These are phyloP conservation scores for Plasmodium berghei DNA, from an alignment of 169 alveolate species.

Conservation along the genomic window DNA sequence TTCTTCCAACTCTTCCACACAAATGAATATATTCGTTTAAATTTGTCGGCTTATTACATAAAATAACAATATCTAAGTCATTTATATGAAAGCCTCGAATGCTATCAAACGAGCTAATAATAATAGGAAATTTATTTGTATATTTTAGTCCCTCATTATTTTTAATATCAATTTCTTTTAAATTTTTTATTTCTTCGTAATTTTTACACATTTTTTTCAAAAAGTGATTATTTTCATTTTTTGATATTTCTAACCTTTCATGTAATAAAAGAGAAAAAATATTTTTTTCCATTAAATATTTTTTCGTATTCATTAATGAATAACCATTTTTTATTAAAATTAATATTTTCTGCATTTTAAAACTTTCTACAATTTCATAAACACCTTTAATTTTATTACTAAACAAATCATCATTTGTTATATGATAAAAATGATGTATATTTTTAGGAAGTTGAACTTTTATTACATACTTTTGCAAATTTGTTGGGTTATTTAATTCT, in stretches of 20 bases:
- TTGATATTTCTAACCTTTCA: slow-evolving; percentile 65
- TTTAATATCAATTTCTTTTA: slow-evolving; percentile 22
- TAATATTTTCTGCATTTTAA: slow-evolving; percentile 42
- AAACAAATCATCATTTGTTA: slow-evolving; percentile 31
- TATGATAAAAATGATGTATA: slow-evolving; percentile 54
- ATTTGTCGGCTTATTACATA: slow-evolving; percentile 70
- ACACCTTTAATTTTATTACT: slow-evolving; percentile 39
- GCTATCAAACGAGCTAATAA: slow-evolving; percentile 71
- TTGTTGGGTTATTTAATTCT: slow-evolving; percentile 11
- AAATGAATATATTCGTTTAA: slow-evolving; percentile 69
- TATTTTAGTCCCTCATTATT: background rate
- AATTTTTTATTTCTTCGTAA: slow-evolving; percentile 55
- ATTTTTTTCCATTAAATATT: slow-evolving; percentile 31
- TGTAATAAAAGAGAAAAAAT: slow-evolving; percentile 41
- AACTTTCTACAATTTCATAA: slow-evolving; percentile 43
- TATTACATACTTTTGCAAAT: slow-evolving; percentile 58
- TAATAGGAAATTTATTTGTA: slow-evolving; percentile 56
- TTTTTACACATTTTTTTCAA: slow-evolving; percentile 22
- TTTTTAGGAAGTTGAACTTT: slow-evolving; percentile 44
- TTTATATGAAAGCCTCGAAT: slow-evolving; percentile 75
- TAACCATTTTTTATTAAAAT: slow-evolving; percentile 60
- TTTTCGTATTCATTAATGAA: slow-evolving; percentile 35
- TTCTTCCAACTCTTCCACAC: slow-evolving; percentile 74
- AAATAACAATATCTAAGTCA: slow-evolving; percentile 49
- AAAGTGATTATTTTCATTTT: slow-evolving; percentile 22